Evolutionary conservation across 2,329 filamentous ascomycete genomes (phyloP).

Genomic region (Colletotrichum tropicicola): DNA sequence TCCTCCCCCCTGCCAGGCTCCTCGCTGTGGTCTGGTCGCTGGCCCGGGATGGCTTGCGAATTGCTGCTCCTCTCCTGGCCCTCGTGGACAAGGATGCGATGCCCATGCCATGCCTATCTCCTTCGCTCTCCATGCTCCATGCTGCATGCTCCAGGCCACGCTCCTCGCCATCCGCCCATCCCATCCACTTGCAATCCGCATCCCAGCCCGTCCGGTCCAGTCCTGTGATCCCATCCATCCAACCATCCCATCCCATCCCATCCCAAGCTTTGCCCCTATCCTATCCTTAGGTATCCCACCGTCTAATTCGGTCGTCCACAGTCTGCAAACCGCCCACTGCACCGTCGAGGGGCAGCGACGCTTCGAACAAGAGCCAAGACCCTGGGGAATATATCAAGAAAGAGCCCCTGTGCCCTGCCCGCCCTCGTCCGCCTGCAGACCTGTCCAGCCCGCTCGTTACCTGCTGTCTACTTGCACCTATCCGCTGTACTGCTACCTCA

Average conservation of each 20-base stretch:
- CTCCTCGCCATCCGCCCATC: slow-evolving; percentile 10
- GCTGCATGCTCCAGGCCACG: slow-evolving; percentile 13
- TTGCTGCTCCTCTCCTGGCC: slow-evolving; percentile 6
- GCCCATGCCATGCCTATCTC: slow-evolving; percentile 18
- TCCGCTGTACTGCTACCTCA: neutral
- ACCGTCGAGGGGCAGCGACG: slow-evolving; percentile 6
- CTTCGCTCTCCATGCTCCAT: neutral
- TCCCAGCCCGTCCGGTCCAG: slow-evolving; percentile 11
- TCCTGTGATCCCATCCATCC: slow-evolving; percentile 6
- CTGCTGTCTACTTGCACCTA: neutral
- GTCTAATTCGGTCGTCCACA: slow-evolving; percentile 17
- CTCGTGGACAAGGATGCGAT: slow-evolving; percentile 12
- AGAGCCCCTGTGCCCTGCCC: slow-evolving; percentile 18
- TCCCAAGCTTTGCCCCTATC: neutral
- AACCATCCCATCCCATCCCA: slow-evolving; percentile 17
- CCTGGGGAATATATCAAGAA: slow-evolving; percentile 26
- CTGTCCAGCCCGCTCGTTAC: neutral
- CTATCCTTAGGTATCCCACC: slow-evolving; percentile 18
- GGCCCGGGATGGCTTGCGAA: slow-evolving; percentile 19
- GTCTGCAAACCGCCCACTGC: slow-evolving; percentile 4
- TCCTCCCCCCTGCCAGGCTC: neutral
- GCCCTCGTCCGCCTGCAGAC: neutral
- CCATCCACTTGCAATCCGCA: slow-evolving; percentile 17
- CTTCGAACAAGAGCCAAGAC: slow-evolving; percentile 14
- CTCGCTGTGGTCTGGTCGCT: neutral